These are phyloP conservation scores for Fusarium veterinarium DNA, from an alignment of 2,329 filamentous ascomycete species.

Conservation along the genomic window DNA sequence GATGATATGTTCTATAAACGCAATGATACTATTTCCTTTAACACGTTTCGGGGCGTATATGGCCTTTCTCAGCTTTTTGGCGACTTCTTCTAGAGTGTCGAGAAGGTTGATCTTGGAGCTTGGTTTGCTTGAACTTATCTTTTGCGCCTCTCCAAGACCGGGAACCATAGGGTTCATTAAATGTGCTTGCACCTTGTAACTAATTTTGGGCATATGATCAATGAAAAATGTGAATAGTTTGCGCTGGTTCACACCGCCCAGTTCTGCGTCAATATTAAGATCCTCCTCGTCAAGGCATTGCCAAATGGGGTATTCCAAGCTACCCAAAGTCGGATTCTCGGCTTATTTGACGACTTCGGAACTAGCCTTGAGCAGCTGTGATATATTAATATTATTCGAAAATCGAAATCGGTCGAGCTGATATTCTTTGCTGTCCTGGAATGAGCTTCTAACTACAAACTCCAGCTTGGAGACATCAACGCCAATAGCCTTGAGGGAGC, in stretches of 20 bases:
- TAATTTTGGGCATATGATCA: not conserved
- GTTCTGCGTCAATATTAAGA: not conserved
- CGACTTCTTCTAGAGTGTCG: fast-evolving
- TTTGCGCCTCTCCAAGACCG: not conserved
- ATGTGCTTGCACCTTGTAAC: not conserved
- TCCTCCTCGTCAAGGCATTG: slow-evolving; percentile 1
- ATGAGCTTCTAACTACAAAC: not conserved
- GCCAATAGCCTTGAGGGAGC: not conserved
- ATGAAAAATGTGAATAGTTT: not conserved
- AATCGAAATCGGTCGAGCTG: not conserved
- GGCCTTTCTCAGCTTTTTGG: not conserved
- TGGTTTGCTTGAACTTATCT: slow-evolving; percentile 6
- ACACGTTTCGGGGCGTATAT: fast-evolving
- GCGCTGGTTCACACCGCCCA: not conserved
- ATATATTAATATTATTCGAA: fast-evolving
- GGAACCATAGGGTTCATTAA: not conserved
- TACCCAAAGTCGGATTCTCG: fast-evolving
- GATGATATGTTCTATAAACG: not conserved
- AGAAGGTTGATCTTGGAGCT: not conserved
- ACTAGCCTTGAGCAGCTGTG: not conserved
- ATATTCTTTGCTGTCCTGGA: not conserved
- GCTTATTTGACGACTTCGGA: not conserved
- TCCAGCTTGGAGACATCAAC: not conserved
- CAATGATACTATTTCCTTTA: not conserved
- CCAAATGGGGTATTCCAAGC: not conserved